Conservation (phyloP, 2,329 filamentous ascomycete species). For the Sarocladiaceae sp. region DNA sequence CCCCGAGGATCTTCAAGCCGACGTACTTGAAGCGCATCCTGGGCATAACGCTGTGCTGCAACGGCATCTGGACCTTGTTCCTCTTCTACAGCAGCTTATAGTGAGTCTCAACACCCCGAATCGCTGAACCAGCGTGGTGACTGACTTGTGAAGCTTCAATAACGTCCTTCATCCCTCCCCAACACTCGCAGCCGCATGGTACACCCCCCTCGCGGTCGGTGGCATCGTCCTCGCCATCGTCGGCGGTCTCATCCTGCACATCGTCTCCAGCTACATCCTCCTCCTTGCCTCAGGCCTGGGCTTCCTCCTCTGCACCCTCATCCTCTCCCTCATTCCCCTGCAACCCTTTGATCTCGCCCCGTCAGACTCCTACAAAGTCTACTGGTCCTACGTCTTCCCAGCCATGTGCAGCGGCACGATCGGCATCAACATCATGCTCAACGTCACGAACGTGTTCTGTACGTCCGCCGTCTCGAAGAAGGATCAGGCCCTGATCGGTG, state of each 20-base stretch:
- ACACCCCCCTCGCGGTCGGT: constrained; percentile 61
- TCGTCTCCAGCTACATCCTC: constrained; percentile 55
- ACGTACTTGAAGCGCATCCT: constrained; percentile 63
- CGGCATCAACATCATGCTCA: constrained; percentile 59
- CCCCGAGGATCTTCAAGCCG: constrained; percentile 63
- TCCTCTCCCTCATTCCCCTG: constrained; percentile 1
- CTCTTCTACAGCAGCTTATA: constrained; percentile 67
- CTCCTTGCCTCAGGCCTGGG: not conserved
- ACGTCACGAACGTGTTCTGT: constrained; percentile 58
- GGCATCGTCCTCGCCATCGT: constrained; percentile 59
- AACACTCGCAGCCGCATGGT: constrained; percentile 65
- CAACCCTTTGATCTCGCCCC: not conserved
- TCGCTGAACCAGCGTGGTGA: too few species aligned
- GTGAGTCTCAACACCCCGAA: constrained; percentile 31
- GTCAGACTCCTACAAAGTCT: constrained; percentile 17
- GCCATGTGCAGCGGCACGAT: constrained; percentile 52
- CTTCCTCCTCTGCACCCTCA: constrained; percentile 1
- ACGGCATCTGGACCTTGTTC: constrained; percentile 64
- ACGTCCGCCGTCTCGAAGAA: constrained; percentile 51
- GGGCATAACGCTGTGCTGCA: constrained; percentile 58
- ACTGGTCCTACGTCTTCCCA: constrained; percentile 59
- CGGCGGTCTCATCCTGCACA: constrained; percentile 59
- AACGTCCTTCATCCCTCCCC: constrained; percentile 55
- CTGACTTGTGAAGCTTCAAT: constrained; percentile 45
- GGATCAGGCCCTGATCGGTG: constrained; percentile 57